Evolutionary conservation across 345 rosid species (phyloP).

Genomic region (Corymbia maculata): DNA sequence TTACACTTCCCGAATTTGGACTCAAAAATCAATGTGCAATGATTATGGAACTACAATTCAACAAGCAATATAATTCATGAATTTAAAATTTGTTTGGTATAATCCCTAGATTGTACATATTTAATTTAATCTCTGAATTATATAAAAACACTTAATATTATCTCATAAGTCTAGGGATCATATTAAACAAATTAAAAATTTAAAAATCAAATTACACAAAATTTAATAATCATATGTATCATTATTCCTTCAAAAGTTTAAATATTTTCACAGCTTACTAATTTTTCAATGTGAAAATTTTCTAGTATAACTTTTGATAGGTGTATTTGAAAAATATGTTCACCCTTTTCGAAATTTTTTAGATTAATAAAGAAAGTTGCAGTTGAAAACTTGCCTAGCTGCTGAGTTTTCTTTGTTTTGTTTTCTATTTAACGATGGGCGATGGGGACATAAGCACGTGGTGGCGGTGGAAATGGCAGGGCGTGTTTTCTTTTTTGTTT

Average conservation of each 20-base stretch:
- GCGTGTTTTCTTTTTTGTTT: background rate
- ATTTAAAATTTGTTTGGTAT: too few species aligned
- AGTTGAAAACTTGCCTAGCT: background rate
- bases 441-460: background rate
- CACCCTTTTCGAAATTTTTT: background rate
- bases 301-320: rapidly evolving
- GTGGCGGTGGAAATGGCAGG: background rate
- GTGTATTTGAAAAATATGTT: background rate
- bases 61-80: too few species aligned
- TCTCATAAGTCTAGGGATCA: too few species aligned
- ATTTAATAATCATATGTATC: too few species aligned
- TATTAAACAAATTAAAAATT: too few species aligned
- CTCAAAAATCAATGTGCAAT: background rate
- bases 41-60: too few species aligned
- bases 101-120: too few species aligned
- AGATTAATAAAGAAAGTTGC: background rate
- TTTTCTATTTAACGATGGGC: background rate
- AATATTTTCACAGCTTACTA: background rate
- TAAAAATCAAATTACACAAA: too few species aligned
- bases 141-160: too few species aligned
- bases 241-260: too few species aligned
- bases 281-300: rapidly evolving
- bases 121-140: too few species aligned
- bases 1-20: too few species aligned
- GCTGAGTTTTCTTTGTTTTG: background rate